These are phyloP conservation scores for Zarea fungicola DNA, from an alignment of 2,329 filamentous ascomycete species.

Conservation along the genomic window DNA sequence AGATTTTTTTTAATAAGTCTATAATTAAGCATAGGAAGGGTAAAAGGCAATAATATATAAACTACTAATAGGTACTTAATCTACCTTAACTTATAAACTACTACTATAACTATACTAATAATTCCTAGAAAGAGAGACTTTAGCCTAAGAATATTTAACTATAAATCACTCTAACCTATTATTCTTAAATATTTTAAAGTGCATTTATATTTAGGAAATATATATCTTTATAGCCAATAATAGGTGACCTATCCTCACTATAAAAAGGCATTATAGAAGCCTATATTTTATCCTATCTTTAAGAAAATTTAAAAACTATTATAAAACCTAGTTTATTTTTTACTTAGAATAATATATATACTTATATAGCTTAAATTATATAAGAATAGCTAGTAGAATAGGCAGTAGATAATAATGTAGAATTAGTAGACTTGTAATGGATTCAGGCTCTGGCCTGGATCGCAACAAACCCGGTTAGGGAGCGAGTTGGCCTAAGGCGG, in stretches of 20 bases:
- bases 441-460: no score
- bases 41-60: background rate
- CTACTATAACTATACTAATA: no score
- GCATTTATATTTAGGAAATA: background rate
- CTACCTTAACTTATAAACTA: background rate
- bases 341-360: background rate
- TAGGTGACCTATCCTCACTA: background rate
- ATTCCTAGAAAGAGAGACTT: no score
- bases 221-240: background rate
- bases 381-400: background rate
- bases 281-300: background rate
- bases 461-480: no score
- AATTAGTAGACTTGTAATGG: no score
- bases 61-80: background rate
- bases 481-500: no score
- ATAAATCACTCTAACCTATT: background rate
- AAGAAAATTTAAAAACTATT: background rate
- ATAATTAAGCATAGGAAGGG: background rate
- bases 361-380: background rate
- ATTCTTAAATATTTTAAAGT: background rate
- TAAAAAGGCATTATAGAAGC: background rate
- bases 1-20: background rate
- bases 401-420: background rate
- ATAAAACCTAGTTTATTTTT: background rate
- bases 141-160: background rate